Evolutionary conservation across 2,329 filamentous ascomycete species (phyloP).

Genomic region (Ophiostoma ulmi): DNA sequence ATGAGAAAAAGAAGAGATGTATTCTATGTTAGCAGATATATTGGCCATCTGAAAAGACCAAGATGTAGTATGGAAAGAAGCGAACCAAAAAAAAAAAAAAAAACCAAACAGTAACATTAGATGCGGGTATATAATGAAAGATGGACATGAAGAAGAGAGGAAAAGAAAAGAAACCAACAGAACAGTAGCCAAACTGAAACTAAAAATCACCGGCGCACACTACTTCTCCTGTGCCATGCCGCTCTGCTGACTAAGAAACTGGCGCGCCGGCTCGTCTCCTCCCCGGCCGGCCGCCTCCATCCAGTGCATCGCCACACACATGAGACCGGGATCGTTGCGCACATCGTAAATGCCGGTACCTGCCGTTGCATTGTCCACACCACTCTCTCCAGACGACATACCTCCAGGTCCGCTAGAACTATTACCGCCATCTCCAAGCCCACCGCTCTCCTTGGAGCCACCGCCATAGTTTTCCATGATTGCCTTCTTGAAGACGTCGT

Average conservation of each 20-base stretch:
- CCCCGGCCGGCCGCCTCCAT: slow-evolving; percentile 84
- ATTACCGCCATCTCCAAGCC: slow-evolving; percentile 26
- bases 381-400: not conserved
- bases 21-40: not conserved
- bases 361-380: slow-evolving; percentile 20
- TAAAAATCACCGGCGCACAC: not conserved
- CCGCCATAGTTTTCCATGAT: slow-evolving; percentile 64
- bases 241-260: slow-evolving; percentile 63
- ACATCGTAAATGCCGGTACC: slow-evolving; percentile 43
- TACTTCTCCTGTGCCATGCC: slow-evolving; percentile 23
- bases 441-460: slow-evolving; percentile 29
- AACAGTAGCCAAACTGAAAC: not conserved
- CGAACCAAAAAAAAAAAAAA: not conserved
- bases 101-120: not conserved
- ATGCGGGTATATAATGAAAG: slow-evolving; percentile 15
- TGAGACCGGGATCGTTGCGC: slow-evolving; percentile 74
- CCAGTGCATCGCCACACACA: slow-evolving; percentile 96
- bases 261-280: slow-evolving; percentile 79
- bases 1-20: not conserved
- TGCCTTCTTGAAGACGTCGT: slow-evolving; percentile 85
- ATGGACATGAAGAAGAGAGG: not conserved
- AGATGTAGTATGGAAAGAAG: not conserved
- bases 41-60: not conserved
- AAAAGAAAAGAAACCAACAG: not conserved
- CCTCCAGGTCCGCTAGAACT: not conserved